A percentile compares a stretch with the other conserved stretches of the same genome.
Evolutionary conservation across 495 filamentous ascomycete genomes (phyloP).

Genomic region (Cetradonia linearis): DNA sequence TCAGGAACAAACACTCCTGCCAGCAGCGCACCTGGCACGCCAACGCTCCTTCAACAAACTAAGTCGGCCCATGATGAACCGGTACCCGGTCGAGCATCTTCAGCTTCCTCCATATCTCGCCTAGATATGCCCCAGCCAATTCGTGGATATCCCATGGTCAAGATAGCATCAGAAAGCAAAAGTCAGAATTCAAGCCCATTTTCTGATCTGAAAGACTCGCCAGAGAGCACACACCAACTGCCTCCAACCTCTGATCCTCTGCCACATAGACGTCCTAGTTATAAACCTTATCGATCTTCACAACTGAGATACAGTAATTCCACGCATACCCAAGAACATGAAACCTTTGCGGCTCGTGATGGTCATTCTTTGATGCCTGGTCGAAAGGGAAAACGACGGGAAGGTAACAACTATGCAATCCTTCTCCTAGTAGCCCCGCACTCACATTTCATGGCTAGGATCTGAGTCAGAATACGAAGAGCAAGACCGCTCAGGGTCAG

Average conservation of each 20-base stretch:
- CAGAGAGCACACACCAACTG: conserved; percentile 9
- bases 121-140: conserved; percentile 20
- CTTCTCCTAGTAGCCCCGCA: neutral
- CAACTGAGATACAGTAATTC: conserved; percentile 28
- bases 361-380: neutral
- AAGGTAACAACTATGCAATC: neutral
- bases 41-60: conserved; percentile 16
- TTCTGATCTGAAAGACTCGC: conserved; percentile 3
- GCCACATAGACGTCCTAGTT: conserved; percentile 17
- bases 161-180: conserved; percentile 23
- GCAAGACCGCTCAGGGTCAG: conserved; percentile 3
- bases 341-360: conserved; percentile 2
- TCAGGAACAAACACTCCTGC: conserved; percentile 53
- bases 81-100: conserved; percentile 8
- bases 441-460: neutral
- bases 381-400: neutral
- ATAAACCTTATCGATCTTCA: conserved; percentile 31
- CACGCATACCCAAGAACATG: conserved; percentile 1
- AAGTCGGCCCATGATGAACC: conserved; percentile 4
- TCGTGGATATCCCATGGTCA: conserved; percentile 17
- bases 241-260: conserved; percentile 14
- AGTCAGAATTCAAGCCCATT: conserved; percentile 16
- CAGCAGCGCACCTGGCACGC: conserved; percentile 27
- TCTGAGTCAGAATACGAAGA: neutral
- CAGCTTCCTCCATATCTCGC: conserved; percentile 12